Base-by-base conservation (phyloP, 192 early-diverging fungal genomes). In the Phlyctochytrium planicorne region DNA sequence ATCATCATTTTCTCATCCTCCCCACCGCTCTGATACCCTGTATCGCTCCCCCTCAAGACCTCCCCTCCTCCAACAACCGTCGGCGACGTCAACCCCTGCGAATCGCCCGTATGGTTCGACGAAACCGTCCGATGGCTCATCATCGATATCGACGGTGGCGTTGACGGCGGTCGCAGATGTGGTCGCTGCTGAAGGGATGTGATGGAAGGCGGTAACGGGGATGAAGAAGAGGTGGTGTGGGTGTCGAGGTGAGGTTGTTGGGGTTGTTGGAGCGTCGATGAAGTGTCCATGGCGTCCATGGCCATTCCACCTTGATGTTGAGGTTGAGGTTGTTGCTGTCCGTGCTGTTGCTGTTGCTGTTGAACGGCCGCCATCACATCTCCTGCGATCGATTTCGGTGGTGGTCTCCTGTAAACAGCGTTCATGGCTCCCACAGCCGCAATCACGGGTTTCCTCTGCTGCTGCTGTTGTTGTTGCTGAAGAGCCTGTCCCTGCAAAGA, bases 51-150 rank as follows among this genome's bases (percentile, higher is more conserved):
- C 40, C 40, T n/a, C 12, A 50, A 50, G 12, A 14, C 40, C 40
- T 50, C 40, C 40, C 40, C 40, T 10, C 40, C 40, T 10, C 40
- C 10, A 14, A 14, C n/a, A 50, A 50, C 40, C 40, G 40, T n/a
- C 40, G 40, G 40, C 40, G n/a, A 50, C 40, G 40, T n/a, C 40
- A 50, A 50, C 40, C 40, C 40, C n/a, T 50, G 40, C 40, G n/a
- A 14, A 14, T 50, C n/a, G 40, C 40, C 12, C 40, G 12, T n/a
- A 50, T 50, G 40, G 12, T 10, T 10, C 40, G 40, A 10, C 40
- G 40, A 50, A 10, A 50, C 40, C 40, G n/a, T 10, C 12, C 40
- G 40, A n/a, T 50, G 40, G 40, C 40, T n/a, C 12, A 10, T 50
- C n/a, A 50, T 50, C n/a, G 40, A 50, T n/a, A 50, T 10, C 40